Conservation (phyloP, 2,329 filamentous ascomycete genomes). For the Rhynchosporium secalis region DNA sequence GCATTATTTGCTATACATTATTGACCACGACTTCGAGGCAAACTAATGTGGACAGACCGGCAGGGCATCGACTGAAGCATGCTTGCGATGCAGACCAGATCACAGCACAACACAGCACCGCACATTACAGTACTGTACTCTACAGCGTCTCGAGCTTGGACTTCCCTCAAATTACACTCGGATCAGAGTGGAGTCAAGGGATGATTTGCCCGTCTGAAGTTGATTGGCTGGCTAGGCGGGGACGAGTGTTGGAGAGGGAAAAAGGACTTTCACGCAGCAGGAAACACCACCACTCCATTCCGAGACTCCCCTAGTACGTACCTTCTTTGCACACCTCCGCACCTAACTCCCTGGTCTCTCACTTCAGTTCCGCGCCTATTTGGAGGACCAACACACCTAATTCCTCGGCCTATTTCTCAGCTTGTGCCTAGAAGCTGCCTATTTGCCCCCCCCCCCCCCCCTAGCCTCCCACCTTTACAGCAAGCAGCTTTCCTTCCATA, state of each 20-base stretch:
- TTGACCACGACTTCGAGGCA: slow-evolving; percentile 7
- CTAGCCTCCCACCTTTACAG: neutral
- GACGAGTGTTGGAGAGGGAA: neutral
- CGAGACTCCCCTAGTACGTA: neutral
- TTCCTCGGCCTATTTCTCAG: slow-evolving; percentile 3
- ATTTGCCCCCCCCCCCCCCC: neutral
- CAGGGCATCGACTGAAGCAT: neutral
- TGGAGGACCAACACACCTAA: neutral
- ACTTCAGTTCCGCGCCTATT: slow-evolving; percentile 4
- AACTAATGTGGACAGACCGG: slow-evolving; percentile 15
- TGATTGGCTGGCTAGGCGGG: slow-evolving; percentile 17
- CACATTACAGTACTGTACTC: neutral
- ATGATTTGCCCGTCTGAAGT: slow-evolving; percentile 6
- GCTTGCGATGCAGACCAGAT: neutral
- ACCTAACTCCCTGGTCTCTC: neutral
- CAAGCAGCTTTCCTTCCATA: neutral
- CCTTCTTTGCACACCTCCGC: neutral
- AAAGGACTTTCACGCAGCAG: slow-evolving; percentile 1
- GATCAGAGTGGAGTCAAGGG: slow-evolving; percentile 15
- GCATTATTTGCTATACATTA: slow-evolving; percentile 23
- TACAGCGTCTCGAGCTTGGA: neutral
- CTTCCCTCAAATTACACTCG: slow-evolving; percentile 13
- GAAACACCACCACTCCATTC: neutral
- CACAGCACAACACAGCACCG: neutral
- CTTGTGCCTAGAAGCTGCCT: slow-evolving; percentile 6